Base-by-base conservation (phyloP, 345 rosid genomes). In the Hevea brasiliensis region DNA sequence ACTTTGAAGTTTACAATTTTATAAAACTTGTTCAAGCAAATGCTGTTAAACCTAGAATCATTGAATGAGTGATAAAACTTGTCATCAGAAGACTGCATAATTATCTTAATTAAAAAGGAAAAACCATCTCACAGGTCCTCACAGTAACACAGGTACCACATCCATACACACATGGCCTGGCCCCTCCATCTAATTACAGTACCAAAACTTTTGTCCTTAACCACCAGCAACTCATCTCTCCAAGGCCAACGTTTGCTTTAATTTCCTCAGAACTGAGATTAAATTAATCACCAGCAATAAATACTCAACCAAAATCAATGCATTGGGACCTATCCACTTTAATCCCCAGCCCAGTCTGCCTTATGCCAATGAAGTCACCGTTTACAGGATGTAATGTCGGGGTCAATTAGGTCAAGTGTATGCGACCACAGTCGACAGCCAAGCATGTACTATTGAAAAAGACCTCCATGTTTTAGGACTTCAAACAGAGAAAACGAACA, bases 241-340 rank as follows among this genome's bases (percentile, higher is more conserved):
- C 44, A 65, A 65, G 41, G 56, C 70, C 70, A 29, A 51, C 17
- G 15, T 57, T 41, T 50, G 10, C 44, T 17, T 64, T 32, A 32
- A 32, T 32, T 65, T 69, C 57, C 74, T 21, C 27, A 56, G 59
- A 32, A 23, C 32, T 67, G 18, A 13, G 41, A 56, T 61, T 17
- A 65, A n/a, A 29, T 66, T 67, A 24, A 23, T 41, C 23, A 24
- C 57, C 68, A 51, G 42, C 53, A 47, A 76, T 53, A 61, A 74
- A 13, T 59, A 70, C 61, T n/a, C 37, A 23, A 59, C 44, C 48
- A 44, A 50, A 65, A 65, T 65, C 27, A 50, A 73, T 69, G 60
- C 63, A 55, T 8, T 60, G 75, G 84, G 83, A 27, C 66, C 74
- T 65, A 42, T 56, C 65, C 54, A n/a, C 70, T 56, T 56, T 27